Evolutionary conservation across 78 protist genomes (phyloP), one percentile per base, ranked within the genome.

Genomic region (Protostelium mycophagum): DNA sequence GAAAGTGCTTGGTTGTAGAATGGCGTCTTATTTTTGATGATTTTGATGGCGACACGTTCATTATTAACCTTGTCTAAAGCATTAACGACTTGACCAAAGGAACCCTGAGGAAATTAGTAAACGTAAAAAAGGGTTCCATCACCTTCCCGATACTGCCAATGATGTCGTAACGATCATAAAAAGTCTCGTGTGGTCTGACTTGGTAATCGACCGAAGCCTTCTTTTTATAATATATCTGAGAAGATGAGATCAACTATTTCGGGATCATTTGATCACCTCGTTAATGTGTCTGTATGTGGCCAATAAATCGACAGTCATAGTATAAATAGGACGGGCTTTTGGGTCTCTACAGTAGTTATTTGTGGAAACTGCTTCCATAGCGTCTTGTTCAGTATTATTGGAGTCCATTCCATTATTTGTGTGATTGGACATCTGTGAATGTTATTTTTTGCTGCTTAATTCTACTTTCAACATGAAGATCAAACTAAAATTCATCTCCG

Each of bases 1-100:
- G 90, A 88, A 36, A 88, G 83, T 0, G 98, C 97, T 85, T 98
- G 98, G 84, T 90, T 86, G 85, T 84, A 90, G 91, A 97, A 97
- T 25, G 97, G 91, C 89, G 90, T 89, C 87, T 96, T 96, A 83
- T 94, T 94, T 90, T 96, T 96, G 90, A 97, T 96, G 88, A 98
- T 94, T 92, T 98, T 98, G 38, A 98, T 86, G 28, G 99, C 99
- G 0, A 98, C 98, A 0, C 1, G 38, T 35, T 88, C 95, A 0
- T 83, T 38, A 29, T 63, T 1, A 10, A 73, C 9, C 5, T 36
- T 36, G 35, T 34, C 28, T 31, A 31, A 37, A 34, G 97, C 98
- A 37, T 94, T 86, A 5, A 96, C 97, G 0, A 98, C 99, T 84
- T 94, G 96, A 28, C 99, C 99, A 91, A 98, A 98, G 37, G 96